Base-by-base conservation (phyloP, 2,329 filamentous ascomycete species). In the Elsinoe batatas region DNA sequence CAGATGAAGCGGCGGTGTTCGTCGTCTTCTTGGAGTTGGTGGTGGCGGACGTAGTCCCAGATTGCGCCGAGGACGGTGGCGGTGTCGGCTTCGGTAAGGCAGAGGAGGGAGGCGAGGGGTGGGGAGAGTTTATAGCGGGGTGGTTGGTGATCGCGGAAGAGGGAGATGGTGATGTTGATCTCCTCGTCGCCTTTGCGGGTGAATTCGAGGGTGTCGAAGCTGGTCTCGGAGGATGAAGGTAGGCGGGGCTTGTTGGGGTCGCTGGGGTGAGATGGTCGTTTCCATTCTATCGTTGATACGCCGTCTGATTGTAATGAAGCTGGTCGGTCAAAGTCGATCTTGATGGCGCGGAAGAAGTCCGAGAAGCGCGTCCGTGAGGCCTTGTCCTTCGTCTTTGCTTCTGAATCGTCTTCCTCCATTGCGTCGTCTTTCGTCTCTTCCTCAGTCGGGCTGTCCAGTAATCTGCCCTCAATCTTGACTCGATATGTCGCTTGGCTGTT, bases 1-100 rank as follows among this genome's bases (percentile, higher is more conserved):
- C 93, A 97, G 37, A 88, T 85, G 63, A 98, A 91, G 58, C 87
- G 87, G 59, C 93, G 82, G 74, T 93, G 93, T 68, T 98, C 93
- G 58, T 97, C 91, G 61, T 95, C 91, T 67, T 96, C 91, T 68
- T 95, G 89, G 46, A 98, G 75, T 15, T 85, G 84, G 76, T 88
- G 87, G 17, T 87, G 78, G 63, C 88, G 85, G 61, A 95, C 87
- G 65, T 98, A 98, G 67, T 96, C 91, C 89, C 91, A 98, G 32
- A 98, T 80, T 12, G 87, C 91, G 77, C 94, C 88, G 26, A 95
- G 83, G 5, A 91, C 86, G 59, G 93, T 90, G 37, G 89, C 85
- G 30, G 90, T 84, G 26, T 93, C 91, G 51, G 89, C 91, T 69
- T 95, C 89, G 49, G 83, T 79, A 64, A 88, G 87, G 65, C 96